Evolutionary conservation across 306 rosid genomes (phyloP).

Genomic region (Malus fusca): DNA sequence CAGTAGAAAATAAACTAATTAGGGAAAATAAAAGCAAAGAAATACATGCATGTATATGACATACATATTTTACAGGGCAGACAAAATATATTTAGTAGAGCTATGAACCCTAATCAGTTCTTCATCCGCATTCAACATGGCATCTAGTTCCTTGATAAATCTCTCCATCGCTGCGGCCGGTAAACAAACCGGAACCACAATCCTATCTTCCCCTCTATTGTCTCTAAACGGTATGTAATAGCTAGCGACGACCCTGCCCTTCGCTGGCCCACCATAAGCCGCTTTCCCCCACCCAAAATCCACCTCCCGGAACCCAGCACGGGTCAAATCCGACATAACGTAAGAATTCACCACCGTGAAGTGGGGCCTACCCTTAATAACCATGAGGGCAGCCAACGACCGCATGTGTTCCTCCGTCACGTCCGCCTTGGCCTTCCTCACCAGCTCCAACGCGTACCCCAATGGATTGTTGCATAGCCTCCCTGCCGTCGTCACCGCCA

Average conservation of each 20-base stretch:
- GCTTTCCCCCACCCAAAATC: constrained; percentile 64
- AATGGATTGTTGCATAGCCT: constrained; percentile 33
- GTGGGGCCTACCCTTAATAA: constrained; percentile 30
- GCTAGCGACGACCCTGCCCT: constrained; percentile 28
- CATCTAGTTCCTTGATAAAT: constrained; percentile 27
- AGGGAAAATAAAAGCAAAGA: no score
- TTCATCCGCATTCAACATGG: background rate
- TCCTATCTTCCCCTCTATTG: constrained; percentile 31
- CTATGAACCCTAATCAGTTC: background rate
- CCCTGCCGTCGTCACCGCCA: constrained; percentile 35
- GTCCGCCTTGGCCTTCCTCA: constrained; percentile 34
- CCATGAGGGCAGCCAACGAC: constrained; percentile 50
- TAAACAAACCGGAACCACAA: constrained; percentile 40
- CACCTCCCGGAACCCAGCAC: constrained; percentile 36
- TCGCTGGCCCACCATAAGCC: constrained; percentile 42
- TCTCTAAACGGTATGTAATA: constrained; percentile 29
- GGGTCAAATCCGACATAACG: constrained; percentile 46
- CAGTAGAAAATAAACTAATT: no score
- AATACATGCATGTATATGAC: no score
- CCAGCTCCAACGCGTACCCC: constrained; percentile 44
- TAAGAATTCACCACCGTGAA: constrained; percentile 30
- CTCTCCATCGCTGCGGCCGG: constrained; percentile 41
- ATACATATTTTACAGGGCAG: background rate
- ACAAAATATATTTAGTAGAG: background rate
- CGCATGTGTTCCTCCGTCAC: constrained; percentile 48